Evolutionary conservation across 345 rosid species (phyloP).

Genomic region (Populus ilicifolia): DNA sequence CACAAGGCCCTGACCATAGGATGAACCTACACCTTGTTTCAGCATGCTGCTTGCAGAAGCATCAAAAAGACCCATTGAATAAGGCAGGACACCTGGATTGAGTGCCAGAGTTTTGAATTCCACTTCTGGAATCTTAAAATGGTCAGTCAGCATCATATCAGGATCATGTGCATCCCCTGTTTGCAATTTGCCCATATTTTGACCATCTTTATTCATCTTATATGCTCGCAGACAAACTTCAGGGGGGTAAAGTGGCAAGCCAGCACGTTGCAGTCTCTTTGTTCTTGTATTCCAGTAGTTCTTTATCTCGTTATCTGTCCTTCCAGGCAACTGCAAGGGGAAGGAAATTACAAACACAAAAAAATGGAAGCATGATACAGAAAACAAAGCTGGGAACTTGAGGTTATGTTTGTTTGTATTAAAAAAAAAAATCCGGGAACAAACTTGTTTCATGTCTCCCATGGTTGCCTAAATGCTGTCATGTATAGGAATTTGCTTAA

Average conservation of each 20-base stretch:
- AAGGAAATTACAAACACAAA: not conserved
- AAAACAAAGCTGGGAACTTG: not conserved
- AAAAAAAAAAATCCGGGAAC: not conserved
- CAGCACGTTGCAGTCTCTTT: constrained; percentile 89
- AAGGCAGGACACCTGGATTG: constrained; percentile 43
- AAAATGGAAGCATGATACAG: not conserved
- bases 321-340: constrained; percentile 74
- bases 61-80: constrained; percentile 57
- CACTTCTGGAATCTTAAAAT: constrained; percentile 57
- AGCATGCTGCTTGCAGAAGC: constrained; percentile 51
- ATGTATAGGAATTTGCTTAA: not conserved
- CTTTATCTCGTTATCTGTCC: constrained; percentile 98
- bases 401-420: not conserved
- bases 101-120: constrained; percentile 62
- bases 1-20: constrained; percentile 50
- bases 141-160: constrained; percentile 50
- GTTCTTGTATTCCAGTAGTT: constrained; percentile 99
- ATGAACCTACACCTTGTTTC: constrained; percentile 55
- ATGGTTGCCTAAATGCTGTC: not conserved
- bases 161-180: constrained; percentile 46
- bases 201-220: constrained; percentile 51
- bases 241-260: constrained; percentile 92
- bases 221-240: constrained; percentile 55
- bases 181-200: constrained; percentile 27
- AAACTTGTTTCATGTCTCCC: not conserved